Evolutionary conservation across 345 rosid genomes (phyloP), one percentile per base, ranked within the genome.

Genomic region (Dipteronia dyeriana): DNA sequence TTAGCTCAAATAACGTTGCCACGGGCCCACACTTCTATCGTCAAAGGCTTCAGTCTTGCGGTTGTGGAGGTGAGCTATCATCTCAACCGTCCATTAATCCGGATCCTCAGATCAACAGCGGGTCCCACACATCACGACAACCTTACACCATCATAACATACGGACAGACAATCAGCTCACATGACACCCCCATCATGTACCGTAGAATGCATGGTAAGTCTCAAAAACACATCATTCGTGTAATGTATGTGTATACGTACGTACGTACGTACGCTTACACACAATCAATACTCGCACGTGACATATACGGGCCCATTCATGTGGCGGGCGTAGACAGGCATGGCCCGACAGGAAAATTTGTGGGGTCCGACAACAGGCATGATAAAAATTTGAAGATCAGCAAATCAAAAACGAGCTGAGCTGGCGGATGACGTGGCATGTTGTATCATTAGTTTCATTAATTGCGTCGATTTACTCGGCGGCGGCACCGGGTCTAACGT

Each of bases 401-500:
- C 17, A 3, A 34, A 34, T 13, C 19, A 49, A 14, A 13, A 4
- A 0, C 9, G 47, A 19, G 22, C 14, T 75, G 79, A 75, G 67
- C 79, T 75, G 68, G 76, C 16, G 0, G 68, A 5, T 80, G 73
- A 80, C 69, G 57, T 60, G 79, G 74, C 79, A 34, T 9, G 9
- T 4, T 31, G 0, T 16, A 68, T 79, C 57, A 79, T 75, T 59
- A 9, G 51, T 43, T 57, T 66, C 59, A 20, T 9, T 74, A 29
- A 60, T 73, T 39, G 57, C 10, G 59, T 38, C 68, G 63, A 54
- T 66, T 64, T 73, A 20, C 77, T 39, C 77, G 81, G 77, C 81
- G 77, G 63, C 79, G 73, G 26, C 60, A 31, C 65, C 70, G 75
- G 70, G 62, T 38, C 39, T 62, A 43, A 25, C 76, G 76, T 61